Percentiles rank a stretch among this genome's conserved stretches.
Evolutionary conservation across 345 rosid species (phyloP).

Genomic region (Mercurialis annua): DNA sequence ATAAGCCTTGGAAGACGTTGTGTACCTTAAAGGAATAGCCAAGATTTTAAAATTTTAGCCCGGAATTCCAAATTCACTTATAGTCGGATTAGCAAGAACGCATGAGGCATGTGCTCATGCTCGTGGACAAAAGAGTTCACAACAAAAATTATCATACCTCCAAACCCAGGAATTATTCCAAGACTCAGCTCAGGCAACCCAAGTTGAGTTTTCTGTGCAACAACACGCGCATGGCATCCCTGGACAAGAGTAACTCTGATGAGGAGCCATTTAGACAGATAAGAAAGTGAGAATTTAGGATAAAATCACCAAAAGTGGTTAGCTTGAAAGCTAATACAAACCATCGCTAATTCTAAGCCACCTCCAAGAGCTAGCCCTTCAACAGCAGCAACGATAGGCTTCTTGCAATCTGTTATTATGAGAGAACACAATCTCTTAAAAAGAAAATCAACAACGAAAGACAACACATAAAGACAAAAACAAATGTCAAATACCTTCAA

Average conservation of each 20-base stretch:
- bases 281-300: slow-evolving; percentile 1
- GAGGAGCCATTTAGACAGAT: neutral
- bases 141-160: slow-evolving; percentile 50
- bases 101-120: neutral
- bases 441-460: neutral
- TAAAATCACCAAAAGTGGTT: neutral
- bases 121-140: neutral
- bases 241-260: slow-evolving; percentile 22
- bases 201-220: slow-evolving; percentile 72
- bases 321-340: slow-evolving; percentile 28
- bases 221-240: slow-evolving; percentile 94
- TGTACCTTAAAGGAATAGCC: slow-evolving; percentile 57
- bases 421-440: slow-evolving; percentile 21
- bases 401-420: slow-evolving; percentile 56
- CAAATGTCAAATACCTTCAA: slow-evolving; percentile 50
- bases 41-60: slow-evolving; percentile 12
- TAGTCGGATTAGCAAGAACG: slow-evolving; percentile 11
- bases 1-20: slow-evolving; percentile 95
- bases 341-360: slow-evolving; percentile 92
- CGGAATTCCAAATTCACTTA: slow-evolving; percentile 8
- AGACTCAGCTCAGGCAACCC: slow-evolving; percentile 90
- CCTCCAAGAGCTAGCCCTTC: slow-evolving; percentile 98
- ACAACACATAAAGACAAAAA: neutral
- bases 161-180: slow-evolving; percentile 90
- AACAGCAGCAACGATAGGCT: slow-evolving; percentile 94